Evolutionary conservation across 768 basidiomycete genomes (phyloP).

Genomic region (Grammothele lineata): DNA sequence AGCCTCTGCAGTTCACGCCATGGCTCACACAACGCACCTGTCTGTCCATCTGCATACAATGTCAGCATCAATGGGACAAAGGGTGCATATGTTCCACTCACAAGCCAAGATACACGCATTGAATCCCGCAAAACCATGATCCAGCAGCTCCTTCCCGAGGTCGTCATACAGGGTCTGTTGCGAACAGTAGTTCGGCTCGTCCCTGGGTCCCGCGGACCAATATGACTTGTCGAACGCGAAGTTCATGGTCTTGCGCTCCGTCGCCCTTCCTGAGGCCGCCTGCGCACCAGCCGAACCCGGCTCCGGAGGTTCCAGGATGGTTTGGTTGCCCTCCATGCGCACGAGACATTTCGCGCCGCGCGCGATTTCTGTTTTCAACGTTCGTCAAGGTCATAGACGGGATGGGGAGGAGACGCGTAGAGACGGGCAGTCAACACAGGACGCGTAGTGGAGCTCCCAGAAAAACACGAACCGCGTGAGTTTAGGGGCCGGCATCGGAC

Average conservation of each 20-base stretch:
- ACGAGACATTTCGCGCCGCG: constrained; percentile 93
- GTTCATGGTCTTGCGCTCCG: constrained; percentile 83
- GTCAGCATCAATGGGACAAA: constrained; percentile 6
- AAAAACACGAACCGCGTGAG: constrained; percentile 65
- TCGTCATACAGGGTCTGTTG: constrained; percentile 95
- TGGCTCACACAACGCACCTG: constrained; percentile 50
- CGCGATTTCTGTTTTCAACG: constrained; percentile 69
- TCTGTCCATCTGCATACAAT: constrained; percentile 61
- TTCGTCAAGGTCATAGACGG: neutral
- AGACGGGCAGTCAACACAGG: neutral
- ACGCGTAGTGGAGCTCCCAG: neutral
- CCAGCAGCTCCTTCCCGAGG: constrained; percentile 88
- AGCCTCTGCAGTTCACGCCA: neutral
- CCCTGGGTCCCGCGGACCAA: constrained; percentile 89
- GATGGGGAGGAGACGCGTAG: neutral
- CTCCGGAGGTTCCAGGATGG: constrained; percentile 89
- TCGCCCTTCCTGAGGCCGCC: constrained; percentile 69
- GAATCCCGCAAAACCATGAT: constrained; percentile 94
- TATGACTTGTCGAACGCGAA: constrained; percentile 98
- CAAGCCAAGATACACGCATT: constrained; percentile 99
- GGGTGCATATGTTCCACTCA: constrained; percentile 43
- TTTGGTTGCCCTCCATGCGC: constrained; percentile 92
- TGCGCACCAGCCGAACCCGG: constrained; percentile 50
- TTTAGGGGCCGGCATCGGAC: constrained; percentile 97
- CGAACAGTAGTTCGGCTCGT: constrained; percentile 88